Conservation (phyloP, 306 rosid species). For the Citrullus colocynthis region DNA sequence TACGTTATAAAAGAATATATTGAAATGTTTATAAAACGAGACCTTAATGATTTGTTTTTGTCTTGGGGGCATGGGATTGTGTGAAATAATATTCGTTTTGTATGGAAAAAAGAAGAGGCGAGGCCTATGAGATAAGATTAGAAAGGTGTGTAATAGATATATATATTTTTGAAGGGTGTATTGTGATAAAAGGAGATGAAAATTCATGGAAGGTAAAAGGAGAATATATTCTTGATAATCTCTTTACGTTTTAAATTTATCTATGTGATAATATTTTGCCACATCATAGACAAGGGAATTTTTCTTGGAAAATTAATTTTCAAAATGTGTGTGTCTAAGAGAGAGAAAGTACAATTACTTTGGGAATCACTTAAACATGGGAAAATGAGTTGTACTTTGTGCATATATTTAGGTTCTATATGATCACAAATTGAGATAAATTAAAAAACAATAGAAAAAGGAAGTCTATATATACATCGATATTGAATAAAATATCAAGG, state of each 20-base stretch:
- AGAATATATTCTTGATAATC: slow-evolving; percentile 6
- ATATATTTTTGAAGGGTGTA: not conserved
- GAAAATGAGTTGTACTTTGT: slow-evolving; percentile 3
- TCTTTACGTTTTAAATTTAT: not conserved
- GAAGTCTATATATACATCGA: too few species aligned
- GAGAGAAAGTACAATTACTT: slow-evolving; percentile 1
- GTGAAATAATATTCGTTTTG: too few species aligned
- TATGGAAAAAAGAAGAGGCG: not conserved
- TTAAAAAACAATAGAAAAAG: not conserved
- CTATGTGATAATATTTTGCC: not conserved
- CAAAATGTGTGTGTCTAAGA: not conserved
- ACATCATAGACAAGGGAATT: not conserved
- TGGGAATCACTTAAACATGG: not conserved
- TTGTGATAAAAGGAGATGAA: not conserved
- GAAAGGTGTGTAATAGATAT: not conserved
- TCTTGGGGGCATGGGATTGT: too few species aligned
- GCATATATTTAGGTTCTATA: not conserved
- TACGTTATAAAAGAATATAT: too few species aligned
- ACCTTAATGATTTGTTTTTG: too few species aligned
- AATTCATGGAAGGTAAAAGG: not conserved
- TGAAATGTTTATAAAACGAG: too few species aligned
- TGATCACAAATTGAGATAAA: not conserved
- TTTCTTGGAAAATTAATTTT: not conserved
- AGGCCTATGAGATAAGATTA: not conserved
- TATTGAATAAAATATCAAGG: too few species aligned